Percentiles rank a stretch among this genome's conserved stretches.
phyloP scores from a whole-genome alignment of 768 basidiomycete genomes.

The Trametes elegans region DNA sequence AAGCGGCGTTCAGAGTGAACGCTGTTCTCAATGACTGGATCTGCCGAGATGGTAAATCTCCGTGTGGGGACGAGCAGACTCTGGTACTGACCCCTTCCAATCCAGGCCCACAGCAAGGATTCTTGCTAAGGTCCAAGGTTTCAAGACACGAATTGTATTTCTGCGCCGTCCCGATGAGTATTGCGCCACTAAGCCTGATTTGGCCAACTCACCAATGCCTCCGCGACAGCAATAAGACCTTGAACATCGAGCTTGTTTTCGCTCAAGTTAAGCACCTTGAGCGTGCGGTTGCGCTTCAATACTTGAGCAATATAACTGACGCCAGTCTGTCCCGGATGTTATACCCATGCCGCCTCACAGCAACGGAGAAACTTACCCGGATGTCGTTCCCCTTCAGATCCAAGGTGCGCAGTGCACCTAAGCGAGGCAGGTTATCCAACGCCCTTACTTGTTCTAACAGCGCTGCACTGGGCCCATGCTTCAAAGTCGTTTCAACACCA shows the following conservation, averaged over 20 bases:
- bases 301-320: constrained; percentile 93
- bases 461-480: constrained; percentile 65
- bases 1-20: constrained; percentile 86
- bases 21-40: constrained; percentile 88
- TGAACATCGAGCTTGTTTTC: constrained; percentile 91
- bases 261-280: constrained; percentile 90
- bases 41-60: constrained; percentile 34
- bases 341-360: background rate
- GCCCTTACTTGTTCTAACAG: constrained; percentile 86
- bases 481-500: constrained; percentile 15
- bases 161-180: constrained; percentile 38
- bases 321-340: constrained; percentile 47
- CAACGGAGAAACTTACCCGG: constrained; percentile 49
- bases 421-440: constrained; percentile 80
- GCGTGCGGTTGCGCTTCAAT: constrained; percentile 90
- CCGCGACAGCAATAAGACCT: constrained; percentile 78
- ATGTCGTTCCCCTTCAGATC: constrained; percentile 94
- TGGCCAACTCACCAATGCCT: constrained; percentile 81
- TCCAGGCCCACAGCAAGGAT: constrained; percentile 88
- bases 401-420: constrained; percentile 84
- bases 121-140: constrained; percentile 89
- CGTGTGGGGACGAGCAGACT: background rate
- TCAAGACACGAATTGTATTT: constrained; percentile 95
- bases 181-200: no score
- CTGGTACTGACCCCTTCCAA: constrained; percentile 77